A percentile compares a stretch with the other conserved stretches of the same genome.
Conservation (phyloP, 352 stramenopile genomes). For the Pythium scleroteichum region DNA sequence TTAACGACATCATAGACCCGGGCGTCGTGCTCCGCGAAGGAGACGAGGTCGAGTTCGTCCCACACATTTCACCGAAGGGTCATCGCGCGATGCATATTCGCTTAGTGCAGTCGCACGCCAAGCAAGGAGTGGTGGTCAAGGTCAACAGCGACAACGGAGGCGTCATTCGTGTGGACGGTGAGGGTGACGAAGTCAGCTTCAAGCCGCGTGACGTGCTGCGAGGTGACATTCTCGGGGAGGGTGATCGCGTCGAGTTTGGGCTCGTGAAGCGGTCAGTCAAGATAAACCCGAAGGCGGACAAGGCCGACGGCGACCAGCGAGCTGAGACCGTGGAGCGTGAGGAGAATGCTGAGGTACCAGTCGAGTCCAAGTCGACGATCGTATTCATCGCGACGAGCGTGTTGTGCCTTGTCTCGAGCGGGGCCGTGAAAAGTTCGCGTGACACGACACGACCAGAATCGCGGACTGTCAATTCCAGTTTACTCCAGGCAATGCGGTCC, state of each 20-base stretch:
- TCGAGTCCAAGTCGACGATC: slow-evolving; percentile 4
- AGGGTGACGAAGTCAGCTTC: slow-evolving; percentile 48
- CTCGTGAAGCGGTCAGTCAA: slow-evolving; percentile 25
- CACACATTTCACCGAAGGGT: slow-evolving; percentile 43
- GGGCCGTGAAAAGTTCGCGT: neutral
- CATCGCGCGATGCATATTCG: slow-evolving; percentile 55
- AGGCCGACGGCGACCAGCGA: neutral
- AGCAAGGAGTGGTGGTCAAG: slow-evolving; percentile 60
- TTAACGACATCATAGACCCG: slow-evolving; percentile 64
- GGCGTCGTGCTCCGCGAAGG: slow-evolving; percentile 63
- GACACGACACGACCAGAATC: slow-evolving; percentile 34
- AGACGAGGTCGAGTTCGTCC: slow-evolving; percentile 70
- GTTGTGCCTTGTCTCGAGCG: slow-evolving; percentile 35
- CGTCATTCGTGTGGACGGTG: slow-evolving; percentile 55
- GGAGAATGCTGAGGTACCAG: slow-evolving; percentile 10
- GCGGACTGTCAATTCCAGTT: slow-evolving; percentile 64
- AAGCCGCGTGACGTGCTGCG: slow-evolving; percentile 54
- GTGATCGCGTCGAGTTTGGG: slow-evolving; percentile 78
- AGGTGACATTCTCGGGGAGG: slow-evolving; percentile 55
- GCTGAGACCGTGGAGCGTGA: slow-evolving; percentile 1
- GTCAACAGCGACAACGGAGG: slow-evolving; percentile 47
- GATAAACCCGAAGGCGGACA: slow-evolving; percentile 20
- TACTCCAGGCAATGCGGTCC: slow-evolving; percentile 66
- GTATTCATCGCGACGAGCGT: slow-evolving; percentile 44
- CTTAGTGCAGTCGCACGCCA: slow-evolving; percentile 52